A percentile compares a stretch with the other conserved stretches of the same genome.
These are phyloP conservation scores for Scedosporium apiospermum DNA, from an alignment of 2,329 filamentous ascomycete genomes.

Conservation along the genomic window DNA sequence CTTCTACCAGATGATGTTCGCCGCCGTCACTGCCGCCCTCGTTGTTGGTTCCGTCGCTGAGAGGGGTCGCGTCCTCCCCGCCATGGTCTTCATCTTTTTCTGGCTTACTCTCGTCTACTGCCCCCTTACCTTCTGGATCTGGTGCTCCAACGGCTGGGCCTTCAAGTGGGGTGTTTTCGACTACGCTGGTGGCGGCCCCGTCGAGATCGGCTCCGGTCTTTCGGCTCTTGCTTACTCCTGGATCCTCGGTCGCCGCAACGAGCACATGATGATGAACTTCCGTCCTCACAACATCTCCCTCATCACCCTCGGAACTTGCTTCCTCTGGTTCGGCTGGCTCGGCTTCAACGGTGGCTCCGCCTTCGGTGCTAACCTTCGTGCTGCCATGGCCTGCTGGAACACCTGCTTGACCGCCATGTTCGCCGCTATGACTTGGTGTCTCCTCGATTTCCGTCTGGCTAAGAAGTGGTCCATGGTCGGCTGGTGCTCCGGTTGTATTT, in stretches of 20 bases:
- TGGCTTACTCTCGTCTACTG: conserved; percentile 98
- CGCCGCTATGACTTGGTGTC: conserved; percentile 82
- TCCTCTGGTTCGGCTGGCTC: conserved; percentile 98
- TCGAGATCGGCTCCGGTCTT: conserved; percentile 92
- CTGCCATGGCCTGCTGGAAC: conserved; percentile 97
- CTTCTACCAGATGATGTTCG: conserved; percentile 99
- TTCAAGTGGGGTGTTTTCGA: conserved; percentile 87
- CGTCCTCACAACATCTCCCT: conserved; percentile 97
- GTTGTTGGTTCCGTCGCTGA: conserved; percentile 88
- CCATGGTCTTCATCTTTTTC: conserved; percentile 91
- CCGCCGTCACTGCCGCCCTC: conserved; percentile 72
- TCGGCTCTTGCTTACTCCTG: conserved; percentile 91
- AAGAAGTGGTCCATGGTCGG: conserved; percentile 83
- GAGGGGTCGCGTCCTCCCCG: conserved; percentile 82
- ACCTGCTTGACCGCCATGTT: conserved; percentile 90
- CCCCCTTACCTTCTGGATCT: conserved; percentile 91
- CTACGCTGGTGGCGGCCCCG: conserved; percentile 91
- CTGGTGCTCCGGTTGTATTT: conserved; percentile 64
- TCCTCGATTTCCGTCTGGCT: conserved; percentile 90
- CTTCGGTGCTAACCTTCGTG: conserved; percentile 88
- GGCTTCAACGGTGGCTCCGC: conserved; percentile 97
- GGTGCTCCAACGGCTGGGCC: conserved; percentile 91
- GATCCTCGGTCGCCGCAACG: conserved; percentile 90
- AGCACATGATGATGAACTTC: conserved; percentile 99
- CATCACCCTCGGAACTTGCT: conserved; percentile 87